A percentile compares a stretch with the other conserved stretches of the same genome.
Evolutionary conservation across 768 basidiomycete genomes (phyloP).

Genomic region (Rhizopogon vulgaris): DNA sequence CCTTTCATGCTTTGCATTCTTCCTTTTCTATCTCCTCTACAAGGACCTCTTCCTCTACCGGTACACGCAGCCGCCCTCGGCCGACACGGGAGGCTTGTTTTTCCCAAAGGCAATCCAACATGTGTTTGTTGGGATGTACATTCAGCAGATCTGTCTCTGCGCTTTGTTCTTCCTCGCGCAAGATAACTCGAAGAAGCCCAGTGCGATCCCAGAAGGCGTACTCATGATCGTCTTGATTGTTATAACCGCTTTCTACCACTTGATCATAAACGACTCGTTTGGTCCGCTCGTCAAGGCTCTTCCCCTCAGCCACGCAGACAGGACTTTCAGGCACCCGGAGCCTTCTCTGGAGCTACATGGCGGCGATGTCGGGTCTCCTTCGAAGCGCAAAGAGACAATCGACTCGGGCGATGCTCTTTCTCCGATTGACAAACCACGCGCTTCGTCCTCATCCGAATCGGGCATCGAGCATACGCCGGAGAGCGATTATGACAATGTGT

Average conservation of each 20-base stretch:
- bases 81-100: slow-evolving; percentile 89
- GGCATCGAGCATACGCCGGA: slow-evolving; percentile 3
- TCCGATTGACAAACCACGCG: background rate
- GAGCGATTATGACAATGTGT: slow-evolving; percentile 10
- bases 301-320: slow-evolving; percentile 75
- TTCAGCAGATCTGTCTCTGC: slow-evolving; percentile 79
- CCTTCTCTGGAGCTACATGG: background rate
- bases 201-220: slow-evolving; percentile 67
- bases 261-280: slow-evolving; percentile 76
- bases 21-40: slow-evolving; percentile 76
- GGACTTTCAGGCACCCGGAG: slow-evolving; percentile 39
- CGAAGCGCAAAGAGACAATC: slow-evolving; percentile 10
- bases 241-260: slow-evolving; percentile 71
- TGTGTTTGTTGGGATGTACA: slow-evolving; percentile 88
- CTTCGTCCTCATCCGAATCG: background rate
- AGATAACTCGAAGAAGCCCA: slow-evolving; percentile 42
- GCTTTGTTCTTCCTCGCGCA: slow-evolving; percentile 88
- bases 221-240: slow-evolving; percentile 83
- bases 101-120: slow-evolving; percentile 95
- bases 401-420: slow-evolving; percentile 10
- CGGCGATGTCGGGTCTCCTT: slow-evolving; percentile 7
- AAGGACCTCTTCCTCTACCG: slow-evolving; percentile 84
- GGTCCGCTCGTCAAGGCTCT: slow-evolving; percentile 69
- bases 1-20: slow-evolving; percentile 76
- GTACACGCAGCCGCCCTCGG: slow-evolving; percentile 58